Evolutionary conservation across 192 early-diverging fungal species (phyloP), one percentile per base, ranked within the genome.

Genomic region (Helicostylum pulchrum): DNA sequence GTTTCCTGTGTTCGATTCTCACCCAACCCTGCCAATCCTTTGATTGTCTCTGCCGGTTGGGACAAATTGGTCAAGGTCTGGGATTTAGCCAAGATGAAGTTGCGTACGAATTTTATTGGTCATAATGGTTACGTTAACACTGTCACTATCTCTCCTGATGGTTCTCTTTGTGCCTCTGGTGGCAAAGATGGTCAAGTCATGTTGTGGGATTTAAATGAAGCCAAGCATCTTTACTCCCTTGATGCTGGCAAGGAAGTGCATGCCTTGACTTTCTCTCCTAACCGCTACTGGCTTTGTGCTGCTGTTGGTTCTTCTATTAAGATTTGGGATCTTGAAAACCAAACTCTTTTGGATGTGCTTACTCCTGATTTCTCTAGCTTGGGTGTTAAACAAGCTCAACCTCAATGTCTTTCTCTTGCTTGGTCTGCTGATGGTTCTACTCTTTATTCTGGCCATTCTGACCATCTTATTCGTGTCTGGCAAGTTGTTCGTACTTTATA

Each of bases 31-130:
- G 83, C 80, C 65, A 95, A 91, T 85, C 92, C 94, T 66, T 87
- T 98, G 80, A 90, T 98, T 70, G 95, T 98, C 50, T 95, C 94
- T 57, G 82, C 87, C 72, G 92, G 95, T 71, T 98, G 96, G 96
- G 96, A 98, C 87, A 97, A 97, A 87, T 81, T 94, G 72, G 94
- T 98, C 80, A 98, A 98, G 93, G 95, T 97, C 68, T 98, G 96
- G 96, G 95, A 98, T 72, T 83, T 96, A 56, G 87, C 82, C 81
- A 95, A 96, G 88, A 90, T 89, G 88, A 95, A 96, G 85, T 84
- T 98, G 46, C 89, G 93, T 85, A 95, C 93, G 82, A 96, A 98
- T 90, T 94, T 97, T 88, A 89, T 87, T 78, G 96, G 96, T 71
- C 96, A 98, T 88, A 86, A 82, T 67, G 94, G 94, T 70, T 96